phyloP scores from a whole-genome alignment of 192 early-diverging fungal genomes.

The Backusella parvicylindrica region DNA sequence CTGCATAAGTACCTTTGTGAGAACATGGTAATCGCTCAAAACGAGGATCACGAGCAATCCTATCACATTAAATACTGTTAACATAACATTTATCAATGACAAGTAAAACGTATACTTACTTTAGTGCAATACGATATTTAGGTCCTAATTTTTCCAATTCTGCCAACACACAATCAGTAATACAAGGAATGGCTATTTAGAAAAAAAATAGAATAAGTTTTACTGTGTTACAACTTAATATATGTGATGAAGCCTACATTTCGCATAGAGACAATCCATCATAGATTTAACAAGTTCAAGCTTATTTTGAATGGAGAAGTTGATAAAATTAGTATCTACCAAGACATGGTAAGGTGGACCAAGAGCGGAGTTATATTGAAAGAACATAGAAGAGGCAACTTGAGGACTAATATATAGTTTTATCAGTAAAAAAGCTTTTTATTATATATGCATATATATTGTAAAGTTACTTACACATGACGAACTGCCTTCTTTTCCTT shows the following conservation, averaged over 20 bases:
- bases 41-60: constrained; percentile 93
- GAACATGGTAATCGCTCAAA: constrained; percentile 95
- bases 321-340: constrained; percentile 99
- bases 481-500: constrained; percentile 68
- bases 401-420: constrained; percentile 57
- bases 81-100: too few species aligned
- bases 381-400: constrained; percentile 92
- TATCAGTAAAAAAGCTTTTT: background rate
- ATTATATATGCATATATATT: background rate
- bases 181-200: constrained; percentile 77
- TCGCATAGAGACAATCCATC: constrained; percentile 99
- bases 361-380: constrained; percentile 93
- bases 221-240: background rate
- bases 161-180: constrained; percentile 98
- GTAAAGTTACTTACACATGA: constrained; percentile 62
- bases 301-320: constrained; percentile 99
- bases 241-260: constrained; percentile 51
- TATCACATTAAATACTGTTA: too few species aligned
- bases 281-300: constrained; percentile 93
- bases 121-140: constrained; percentile 92
- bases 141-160: constrained; percentile 98
- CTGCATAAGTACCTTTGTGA: constrained; percentile 98
- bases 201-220: background rate
- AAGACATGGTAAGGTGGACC: constrained; percentile 96
- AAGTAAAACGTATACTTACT: constrained; percentile 50